These are phyloP conservation scores for Microsporum canis DNA, from an alignment of 2,329 filamentous ascomycete genomes.

Conservation along the genomic window DNA sequence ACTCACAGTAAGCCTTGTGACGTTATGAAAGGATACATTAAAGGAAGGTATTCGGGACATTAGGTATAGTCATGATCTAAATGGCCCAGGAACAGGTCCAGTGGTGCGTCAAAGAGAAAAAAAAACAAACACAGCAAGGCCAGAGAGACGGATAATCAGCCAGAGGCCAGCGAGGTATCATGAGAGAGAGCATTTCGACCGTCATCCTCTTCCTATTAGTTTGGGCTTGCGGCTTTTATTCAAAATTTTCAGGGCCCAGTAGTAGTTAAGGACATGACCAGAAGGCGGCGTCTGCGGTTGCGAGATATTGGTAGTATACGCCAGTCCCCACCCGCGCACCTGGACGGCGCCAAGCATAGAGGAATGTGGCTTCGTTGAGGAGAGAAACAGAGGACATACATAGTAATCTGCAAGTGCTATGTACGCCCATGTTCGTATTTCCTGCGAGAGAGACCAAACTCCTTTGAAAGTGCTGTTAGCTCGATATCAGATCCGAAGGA, in stretches of 20 bases:
- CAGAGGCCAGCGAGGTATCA: background rate
- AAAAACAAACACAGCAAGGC: background rate
- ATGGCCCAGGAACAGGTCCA: background rate
- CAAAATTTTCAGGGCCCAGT: background rate
- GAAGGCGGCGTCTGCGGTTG: background rate
- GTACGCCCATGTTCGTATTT: background rate
- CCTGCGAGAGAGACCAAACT: background rate
- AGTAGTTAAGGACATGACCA: background rate
- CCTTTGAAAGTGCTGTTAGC: background rate
- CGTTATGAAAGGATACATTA: background rate
- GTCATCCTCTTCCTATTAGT: background rate
- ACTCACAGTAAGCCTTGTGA: constrained; percentile 2
- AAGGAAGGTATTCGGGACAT: background rate
- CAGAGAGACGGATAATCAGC: background rate
- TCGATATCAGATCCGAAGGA: background rate
- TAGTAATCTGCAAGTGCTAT: background rate
- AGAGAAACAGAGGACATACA: background rate
- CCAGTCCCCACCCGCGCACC: background rate
- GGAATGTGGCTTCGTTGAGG: background rate
- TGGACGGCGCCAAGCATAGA: background rate
- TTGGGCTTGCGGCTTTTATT: background rate
- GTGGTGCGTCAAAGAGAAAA: background rate
- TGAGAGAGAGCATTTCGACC: background rate
- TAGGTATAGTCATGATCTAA: background rate
- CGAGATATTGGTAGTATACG: background rate